These are phyloP conservation scores for Boletus edulis DNA, from an alignment of 768 basidiomycete species.

Conservation along the genomic window DNA sequence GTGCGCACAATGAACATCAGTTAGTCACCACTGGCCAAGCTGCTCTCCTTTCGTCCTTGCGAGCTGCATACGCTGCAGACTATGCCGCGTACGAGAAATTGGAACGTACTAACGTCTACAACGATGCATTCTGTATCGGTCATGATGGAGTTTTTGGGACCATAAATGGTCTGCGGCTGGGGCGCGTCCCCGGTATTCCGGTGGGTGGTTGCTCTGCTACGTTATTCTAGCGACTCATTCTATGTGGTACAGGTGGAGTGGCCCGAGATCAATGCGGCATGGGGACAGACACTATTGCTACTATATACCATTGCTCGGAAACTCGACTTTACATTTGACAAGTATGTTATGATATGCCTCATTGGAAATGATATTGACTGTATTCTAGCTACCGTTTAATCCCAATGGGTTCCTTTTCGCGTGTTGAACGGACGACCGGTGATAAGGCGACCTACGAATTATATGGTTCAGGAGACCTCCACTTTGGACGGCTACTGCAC, in stretches of 20 bases:
- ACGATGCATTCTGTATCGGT: slow-evolving; percentile 93
- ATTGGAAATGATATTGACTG: slow-evolving; percentile 7
- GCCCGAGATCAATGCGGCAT: slow-evolving; percentile 98
- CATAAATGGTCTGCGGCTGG: slow-evolving; percentile 94
- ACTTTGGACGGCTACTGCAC: slow-evolving; percentile 84
- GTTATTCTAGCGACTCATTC: slow-evolving; percentile 7
- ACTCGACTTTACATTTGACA: slow-evolving; percentile 83
- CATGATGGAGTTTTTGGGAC: slow-evolving; percentile 95
- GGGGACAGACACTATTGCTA: slow-evolving; percentile 93
- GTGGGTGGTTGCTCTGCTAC: slow-evolving; percentile 39
- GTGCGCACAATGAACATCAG: slow-evolving; percentile 69
- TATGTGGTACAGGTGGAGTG: slow-evolving; percentile 76
- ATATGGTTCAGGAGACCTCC: slow-evolving; percentile 92
- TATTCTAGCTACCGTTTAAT: slow-evolving; percentile 75
- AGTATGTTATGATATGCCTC: slow-evolving; percentile 45
- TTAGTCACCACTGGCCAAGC: slow-evolving; percentile 62
- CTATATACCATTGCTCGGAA: slow-evolving; percentile 91
- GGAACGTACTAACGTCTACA: slow-evolving; percentile 91
- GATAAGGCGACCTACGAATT: slow-evolving; percentile 88
- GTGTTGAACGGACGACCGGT: slow-evolving; percentile 79
- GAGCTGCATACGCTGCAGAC: slow-evolving; percentile 77
- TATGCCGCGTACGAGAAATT: slow-evolving; percentile 77
- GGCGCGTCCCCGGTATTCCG: slow-evolving; percentile 80
- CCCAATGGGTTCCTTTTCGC: slow-evolving; percentile 94
- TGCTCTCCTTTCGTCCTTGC: slow-evolving; percentile 66